phyloP scores from a whole-genome alignment of 1,284 basidiomycete species.

The Ustilago tritici region DNA sequence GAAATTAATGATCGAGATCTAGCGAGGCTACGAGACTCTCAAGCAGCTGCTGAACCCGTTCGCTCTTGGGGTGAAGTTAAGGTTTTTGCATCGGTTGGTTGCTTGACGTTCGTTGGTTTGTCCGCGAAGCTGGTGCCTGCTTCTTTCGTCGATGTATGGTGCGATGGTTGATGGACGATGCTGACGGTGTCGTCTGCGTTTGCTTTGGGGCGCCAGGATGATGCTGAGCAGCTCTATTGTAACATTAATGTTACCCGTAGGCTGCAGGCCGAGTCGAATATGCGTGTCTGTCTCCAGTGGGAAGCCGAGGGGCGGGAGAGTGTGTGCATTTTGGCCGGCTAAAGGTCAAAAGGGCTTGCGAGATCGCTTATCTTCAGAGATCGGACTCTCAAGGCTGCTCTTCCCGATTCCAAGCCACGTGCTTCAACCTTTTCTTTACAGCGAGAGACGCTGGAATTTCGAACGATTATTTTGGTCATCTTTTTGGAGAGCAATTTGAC shows the following conservation, averaged over 20 bases:
- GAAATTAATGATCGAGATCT: not conserved
- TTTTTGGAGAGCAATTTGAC: not conserved
- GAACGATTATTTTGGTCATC: not conserved
- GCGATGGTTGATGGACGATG: not conserved
- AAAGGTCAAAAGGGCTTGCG: no score
- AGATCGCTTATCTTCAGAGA: slow-evolving; percentile 8
- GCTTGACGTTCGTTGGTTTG: no score
- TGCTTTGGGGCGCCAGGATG: not conserved
- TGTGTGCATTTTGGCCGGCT: no score
- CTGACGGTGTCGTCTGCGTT: not conserved
- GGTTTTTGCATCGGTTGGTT: no score
- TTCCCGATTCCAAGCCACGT: slow-evolving; percentile 10
- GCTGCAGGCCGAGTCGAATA: not conserved
- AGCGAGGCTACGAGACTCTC: no score
- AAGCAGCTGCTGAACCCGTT: not conserved
- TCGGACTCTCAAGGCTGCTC: not conserved
- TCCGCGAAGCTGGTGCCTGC: no score
- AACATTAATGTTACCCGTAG: not conserved
- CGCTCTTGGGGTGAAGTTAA: no score
- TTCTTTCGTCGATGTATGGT: no score
- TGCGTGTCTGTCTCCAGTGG: not conserved
- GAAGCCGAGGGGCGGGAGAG: not conserved
- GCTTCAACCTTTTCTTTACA: not conserved
- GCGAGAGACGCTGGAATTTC: not conserved
- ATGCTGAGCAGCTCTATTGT: not conserved